Evolutionary conservation across 1,284 basidiomycete species (phyloP), one percentile per base, ranked within the genome.

Genomic region (Ustilago sp.): DNA sequence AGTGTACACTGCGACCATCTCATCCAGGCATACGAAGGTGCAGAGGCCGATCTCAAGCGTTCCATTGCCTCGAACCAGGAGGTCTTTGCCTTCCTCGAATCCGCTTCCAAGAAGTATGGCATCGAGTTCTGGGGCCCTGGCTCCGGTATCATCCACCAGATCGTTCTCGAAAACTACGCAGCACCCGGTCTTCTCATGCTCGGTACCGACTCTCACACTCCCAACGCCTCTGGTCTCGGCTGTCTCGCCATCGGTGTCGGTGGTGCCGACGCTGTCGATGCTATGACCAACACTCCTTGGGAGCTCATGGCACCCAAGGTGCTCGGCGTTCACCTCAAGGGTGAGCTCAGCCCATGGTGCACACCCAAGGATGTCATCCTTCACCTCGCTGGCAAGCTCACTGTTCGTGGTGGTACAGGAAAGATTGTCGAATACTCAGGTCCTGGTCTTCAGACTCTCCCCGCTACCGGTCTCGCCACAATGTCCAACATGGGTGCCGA

Each of bases 401-500:
- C 96, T 19, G 97, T 99, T 65, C 89, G 94, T 91, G 96, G 97
- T 19, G 97, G 97, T 35, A 99, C 97, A 12, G 97, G 97, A 59
- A 90, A 93, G 65, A 97, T 99, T 78, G 88, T 99, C 75, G 97
- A 99, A 87, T 99, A 99, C 87, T 97, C 95, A 86, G 97, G 97
- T 8, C 91, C 94, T n/a, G 96, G 96, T 23, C 93, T 99, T 11
- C 89, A 89, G 68, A 89, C 89, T 59, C 94, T 98, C 83, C 97
- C 95, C 32, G 98, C 95, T 85, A 99, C 97, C 72, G 95, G 94
- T 89, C 81, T 98, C 59, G 95, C 95, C 0, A 98, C 95, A 5
- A 93, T 98, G 72, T 92, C 94, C 64, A 98, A 98, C 88, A 99
- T 99, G 97, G 97, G 97, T 68, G 97, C 97, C 28, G 97, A 99